Evolutionary conservation across 2,329 filamentous ascomycete species (phyloP).

Genomic region (Cordyceps fumosorosea): DNA sequence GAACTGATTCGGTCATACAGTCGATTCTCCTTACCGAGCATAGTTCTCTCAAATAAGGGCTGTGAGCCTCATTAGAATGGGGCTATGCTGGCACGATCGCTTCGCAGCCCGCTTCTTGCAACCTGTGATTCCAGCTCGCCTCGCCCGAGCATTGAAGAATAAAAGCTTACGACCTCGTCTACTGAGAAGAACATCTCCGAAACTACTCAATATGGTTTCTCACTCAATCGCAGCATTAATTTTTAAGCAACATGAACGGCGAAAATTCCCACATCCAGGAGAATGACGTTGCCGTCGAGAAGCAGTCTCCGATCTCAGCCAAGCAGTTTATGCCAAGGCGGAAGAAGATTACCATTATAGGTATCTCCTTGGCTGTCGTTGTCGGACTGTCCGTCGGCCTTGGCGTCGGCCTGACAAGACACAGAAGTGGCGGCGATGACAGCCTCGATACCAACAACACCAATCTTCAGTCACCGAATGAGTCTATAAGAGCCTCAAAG

Average conservation of each 20-base stretch:
- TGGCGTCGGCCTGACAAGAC: constrained; percentile 45
- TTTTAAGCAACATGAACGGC: not conserved
- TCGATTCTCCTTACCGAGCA: not conserved
- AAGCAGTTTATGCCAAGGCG: constrained; percentile 21
- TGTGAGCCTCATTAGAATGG: not conserved
- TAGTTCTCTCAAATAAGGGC: not conserved
- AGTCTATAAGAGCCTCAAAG: constrained; percentile 19
- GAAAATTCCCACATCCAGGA: not conserved
- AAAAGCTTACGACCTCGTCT: not conserved
- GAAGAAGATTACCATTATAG: constrained; percentile 25
- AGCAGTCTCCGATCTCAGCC: not conserved
- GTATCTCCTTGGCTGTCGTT: constrained; percentile 21
- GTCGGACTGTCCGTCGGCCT: constrained; percentile 48
- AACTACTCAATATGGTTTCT: not conserved
- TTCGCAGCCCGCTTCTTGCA: not conserved
- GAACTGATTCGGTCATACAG: not conserved
- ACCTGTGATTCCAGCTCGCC: not conserved
- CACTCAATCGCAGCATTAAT: not conserved
- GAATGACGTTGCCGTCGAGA: not conserved
- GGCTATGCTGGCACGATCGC: not conserved
- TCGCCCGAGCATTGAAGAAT: not conserved
- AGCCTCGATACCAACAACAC: constrained; percentile 6
- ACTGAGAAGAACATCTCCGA: not conserved
- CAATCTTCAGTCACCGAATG: constrained; percentile 19
- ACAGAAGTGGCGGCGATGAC: constrained; percentile 18